Conservation (phyloP, 306 rosid species). For the Trichosanthes cucumerina region DNA sequence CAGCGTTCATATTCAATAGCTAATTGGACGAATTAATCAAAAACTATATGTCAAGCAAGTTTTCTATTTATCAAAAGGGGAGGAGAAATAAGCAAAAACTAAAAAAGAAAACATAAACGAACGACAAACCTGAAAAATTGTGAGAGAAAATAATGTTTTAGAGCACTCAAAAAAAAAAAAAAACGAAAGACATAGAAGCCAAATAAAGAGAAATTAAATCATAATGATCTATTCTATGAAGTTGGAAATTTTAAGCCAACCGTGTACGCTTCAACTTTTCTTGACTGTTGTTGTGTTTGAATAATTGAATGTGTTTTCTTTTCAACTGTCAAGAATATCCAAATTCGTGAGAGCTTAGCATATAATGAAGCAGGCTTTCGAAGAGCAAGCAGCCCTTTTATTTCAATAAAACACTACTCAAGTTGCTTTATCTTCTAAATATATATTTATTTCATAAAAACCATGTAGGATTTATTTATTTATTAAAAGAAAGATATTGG, state of each 20-base stretch:
- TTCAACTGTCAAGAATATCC: too few relatives aligned
- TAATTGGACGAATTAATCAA: too few relatives aligned
- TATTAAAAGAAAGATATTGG: too few relatives aligned
- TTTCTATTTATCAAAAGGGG: background rate
- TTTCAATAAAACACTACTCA: background rate
- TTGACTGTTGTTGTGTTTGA: background rate
- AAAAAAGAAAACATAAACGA: background rate
- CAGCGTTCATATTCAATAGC: too few relatives aligned
- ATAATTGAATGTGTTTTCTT: too few relatives aligned
- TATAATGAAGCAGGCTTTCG: too few relatives aligned
- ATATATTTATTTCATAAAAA: background rate
- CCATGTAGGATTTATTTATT: too few relatives aligned
- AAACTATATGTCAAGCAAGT: background rate
- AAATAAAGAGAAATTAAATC: background rate
- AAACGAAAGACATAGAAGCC: background rate
- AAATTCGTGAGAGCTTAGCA: too few relatives aligned
- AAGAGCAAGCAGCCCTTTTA: background rate
- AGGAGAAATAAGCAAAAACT: too few relatives aligned
- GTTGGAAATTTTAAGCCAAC: background rate
- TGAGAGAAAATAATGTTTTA: background rate
- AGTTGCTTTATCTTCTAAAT: background rate
- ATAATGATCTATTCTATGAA: too few relatives aligned
- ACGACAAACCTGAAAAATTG: background rate
- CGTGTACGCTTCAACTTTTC: background rate
- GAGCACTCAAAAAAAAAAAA: too few relatives aligned